Evolutionary conservation across 2,329 filamentous ascomycete species (phyloP), one percentile per base, ranked within the genome.

Genomic region (Monosporascus sp.): DNA sequence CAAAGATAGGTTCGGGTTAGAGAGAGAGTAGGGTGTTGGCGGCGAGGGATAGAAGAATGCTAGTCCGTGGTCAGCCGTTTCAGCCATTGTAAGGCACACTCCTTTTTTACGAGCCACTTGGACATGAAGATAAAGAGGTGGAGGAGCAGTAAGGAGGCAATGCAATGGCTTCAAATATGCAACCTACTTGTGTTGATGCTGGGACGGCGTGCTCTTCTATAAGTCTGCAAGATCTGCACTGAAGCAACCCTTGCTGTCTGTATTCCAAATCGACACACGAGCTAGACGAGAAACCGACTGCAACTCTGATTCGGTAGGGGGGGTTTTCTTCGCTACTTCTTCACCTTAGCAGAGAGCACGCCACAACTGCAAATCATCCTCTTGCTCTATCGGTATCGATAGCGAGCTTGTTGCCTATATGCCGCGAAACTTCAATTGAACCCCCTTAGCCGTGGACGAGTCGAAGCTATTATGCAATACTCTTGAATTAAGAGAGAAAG

Each of bases 21-120:
- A 60, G 6, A 66, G 63, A 24, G 67, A 68, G 49, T 65, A 66
- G 35, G 66, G 65, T 45, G 63, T 64, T 47, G 67, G 65, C 53
- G 71, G 69, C 35, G 70, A 70, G 53, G 67, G 68, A 59, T 72
- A 73, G 55, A 64, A 59, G 57, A 62, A 69, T 68, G 65, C 56
- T 41, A 62, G 53, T 20, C 65, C 63, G 50, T 63, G 49, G 67
- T 75, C 65, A 74, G 72, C 63, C 60, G 68, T 65, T 58, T 58
- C 63, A 55, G 58, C 58, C 60, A 62, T 62, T 25, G 9, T 46
- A 46, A 17, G 20, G 9, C 17, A 15, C 15, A n/a, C 43, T 31
- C n/a, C 43, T 25, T 46, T 27, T 31, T 31, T 8, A 27, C 5
- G 11, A n/a, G 43, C 8, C 20, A 17, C 14, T 46, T 46, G 11